Base-by-base conservation (phyloP, 495 filamentous ascomycete species). In the Recurvomyces mirabilis region DNA sequence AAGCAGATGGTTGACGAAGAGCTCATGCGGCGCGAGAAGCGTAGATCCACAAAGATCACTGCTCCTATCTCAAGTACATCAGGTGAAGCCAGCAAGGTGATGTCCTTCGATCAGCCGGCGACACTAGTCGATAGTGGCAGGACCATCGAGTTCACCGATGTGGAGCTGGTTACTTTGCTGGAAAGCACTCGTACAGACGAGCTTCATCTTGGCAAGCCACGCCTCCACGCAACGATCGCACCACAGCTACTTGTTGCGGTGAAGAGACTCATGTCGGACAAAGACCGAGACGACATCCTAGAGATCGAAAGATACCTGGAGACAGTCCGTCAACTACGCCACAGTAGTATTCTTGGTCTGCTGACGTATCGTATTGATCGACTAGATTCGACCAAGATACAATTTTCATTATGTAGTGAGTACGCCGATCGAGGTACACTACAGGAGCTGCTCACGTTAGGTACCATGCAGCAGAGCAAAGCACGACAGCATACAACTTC, bases 401-500 rank as follows among this genome's bases (percentile, higher is more conserved):
- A 72, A n/a, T 73, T 94, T n/a, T 81, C 72, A 49, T 65, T 88
- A 4, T 71, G 95, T n/a, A 74, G 73, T 17, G 82, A 87, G 36
- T 73, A 82, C 51, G 79, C 82, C 1, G 79, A 83, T 24, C 87
- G 83, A 60, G 87, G 87, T 0, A 82, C 91, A 1, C 65, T 98
- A 1, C 72, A 78, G 3, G 87, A 94, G 38, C 67, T 91, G 13
- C 68, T 98, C 37, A 81, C 85, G 28, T 71, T 84, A 22, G 82
- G 79, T 23, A 72, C 71, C n/a, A 63, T 94, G 31, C 74, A 78
- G 22, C 70, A 80, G 26, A 74, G 74, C 47, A 84, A 78, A 52
- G 76, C 82, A 28, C 78, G 86, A 35, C 73, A 82, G 38, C 95
- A 86, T 84, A 86, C 84, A 32, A 79, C 85, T 35, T 82, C 89